Base-by-base conservation (phyloP, 2,329 filamentous ascomycete genomes). In the Coniochaeta ligniaria region DNA sequence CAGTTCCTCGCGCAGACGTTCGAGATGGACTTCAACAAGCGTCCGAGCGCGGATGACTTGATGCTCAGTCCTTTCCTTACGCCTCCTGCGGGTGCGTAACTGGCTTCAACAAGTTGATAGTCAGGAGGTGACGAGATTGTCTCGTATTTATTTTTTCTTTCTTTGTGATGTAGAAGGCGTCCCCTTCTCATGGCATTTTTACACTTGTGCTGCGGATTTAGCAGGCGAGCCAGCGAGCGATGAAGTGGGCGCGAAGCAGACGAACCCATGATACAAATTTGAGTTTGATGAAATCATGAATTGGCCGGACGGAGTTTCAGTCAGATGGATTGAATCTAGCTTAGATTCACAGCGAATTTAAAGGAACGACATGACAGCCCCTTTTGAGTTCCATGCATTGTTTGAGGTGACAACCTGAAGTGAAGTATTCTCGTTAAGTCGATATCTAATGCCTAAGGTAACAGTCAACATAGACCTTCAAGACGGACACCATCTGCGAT, bases 11-110 rank as follows among this genome's bases (percentile, higher is more conserved):
- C 84, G 60, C 87, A 90, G 77, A 97, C 95, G 0, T 99, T 99
- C 77, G 92, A 98, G 79, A 88, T 97, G 69, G 93, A 99, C 69
- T 91, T 96, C 75, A 92, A 96, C 73, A 88, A 91, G 78, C 83
- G 95, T 66, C 95, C 95, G 3, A 96, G 87, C 68, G 95, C 95
- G 14, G 93, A 97, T 70, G 93, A 98, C 70, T 77, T 99, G 67
- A 85, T 96, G 74, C 82, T 88, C 60, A 93, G 90, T 75, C 84
- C 87, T 38, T 98, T 98, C 77, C 79, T 96, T 72, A 85, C 86
- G 61, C 87, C 90, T 62, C 89, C 89, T 71, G 85, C 85, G 20
- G 47, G 47, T 31, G 47, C 24, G 17, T 52, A 12, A 31, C 14
- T 5, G 4, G n/a, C 11, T 16, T 43, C 17, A 36, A 36, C 6